Evolutionary conservation across 768 basidiomycete species (phyloP).

Genomic region (Coprinopsis marcescibilis): DNA sequence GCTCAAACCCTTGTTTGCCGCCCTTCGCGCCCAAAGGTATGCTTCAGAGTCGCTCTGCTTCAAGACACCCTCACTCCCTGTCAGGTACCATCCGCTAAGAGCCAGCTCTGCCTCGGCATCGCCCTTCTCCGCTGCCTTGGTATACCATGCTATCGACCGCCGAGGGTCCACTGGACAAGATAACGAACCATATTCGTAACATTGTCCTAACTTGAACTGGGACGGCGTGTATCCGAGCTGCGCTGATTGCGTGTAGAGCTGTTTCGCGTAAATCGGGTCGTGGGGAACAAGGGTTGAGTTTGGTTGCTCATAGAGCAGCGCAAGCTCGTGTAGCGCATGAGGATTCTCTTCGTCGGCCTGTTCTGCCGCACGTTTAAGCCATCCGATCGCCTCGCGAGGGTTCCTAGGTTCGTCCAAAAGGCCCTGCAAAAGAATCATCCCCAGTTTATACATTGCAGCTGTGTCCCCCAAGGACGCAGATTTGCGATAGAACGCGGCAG

Average conservation of each 20-base stretch:
- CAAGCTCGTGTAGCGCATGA: slow-evolving; percentile 96
- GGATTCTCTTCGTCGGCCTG: slow-evolving; percentile 99
- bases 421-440: slow-evolving; percentile 92
- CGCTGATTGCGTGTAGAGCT: slow-evolving; percentile 84
- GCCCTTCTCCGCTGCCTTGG: slow-evolving; percentile 95
- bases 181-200: slow-evolving; percentile 88
- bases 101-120: slow-evolving; percentile 93
- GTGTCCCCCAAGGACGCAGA: slow-evolving; percentile 95
- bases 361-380: slow-evolving; percentile 91
- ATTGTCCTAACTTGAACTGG: slow-evolving; percentile 93
- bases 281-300: slow-evolving; percentile 63
- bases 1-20: slow-evolving; percentile 92
- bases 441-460: slow-evolving; percentile 99
- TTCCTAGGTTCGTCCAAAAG: slow-evolving; percentile 78
- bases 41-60: slow-evolving; percentile 98
- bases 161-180: slow-evolving; percentile 90
- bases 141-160: slow-evolving; percentile 97
- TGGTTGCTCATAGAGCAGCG: slow-evolving; percentile 71
- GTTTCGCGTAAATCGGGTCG: slow-evolving; percentile 79
- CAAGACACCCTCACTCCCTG: slow-evolving; percentile 89
- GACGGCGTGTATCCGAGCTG: slow-evolving; percentile 91
- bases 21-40: slow-evolving; percentile 95
- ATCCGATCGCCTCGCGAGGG: slow-evolving; percentile 86
- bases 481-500: slow-evolving; percentile 94
- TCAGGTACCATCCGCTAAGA: slow-evolving; percentile 97